These are phyloP conservation scores for Pharus latifolius DNA, from an alignment of 176 grass and related monocot species.

Conservation along the genomic window DNA sequence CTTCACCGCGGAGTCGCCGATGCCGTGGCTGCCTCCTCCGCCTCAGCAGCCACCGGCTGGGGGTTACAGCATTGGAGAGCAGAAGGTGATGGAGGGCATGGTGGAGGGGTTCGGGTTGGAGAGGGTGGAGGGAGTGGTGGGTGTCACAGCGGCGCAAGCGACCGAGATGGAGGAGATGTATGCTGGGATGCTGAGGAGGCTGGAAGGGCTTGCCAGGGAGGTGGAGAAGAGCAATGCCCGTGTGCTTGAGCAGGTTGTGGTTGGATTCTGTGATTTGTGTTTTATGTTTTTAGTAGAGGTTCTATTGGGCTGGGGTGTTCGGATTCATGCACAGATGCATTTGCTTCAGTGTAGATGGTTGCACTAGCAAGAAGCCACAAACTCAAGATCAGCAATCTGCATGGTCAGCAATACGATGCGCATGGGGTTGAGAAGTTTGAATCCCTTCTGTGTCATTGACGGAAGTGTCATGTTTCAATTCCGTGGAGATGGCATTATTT, in stretches of 20 bases:
- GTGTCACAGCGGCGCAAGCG: background rate
- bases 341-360: no score
- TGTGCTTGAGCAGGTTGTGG: slow-evolving; percentile 45
- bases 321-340: no score
- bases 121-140: slow-evolving; percentile 22
- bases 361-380: no score
- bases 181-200: slow-evolving; percentile 42
- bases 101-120: slow-evolving; percentile 28
- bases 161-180: slow-evolving; percentile 47
- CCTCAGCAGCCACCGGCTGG: background rate
- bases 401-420: no score
- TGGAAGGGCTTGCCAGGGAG: slow-evolving; percentile 44
- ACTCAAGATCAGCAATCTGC: no score
- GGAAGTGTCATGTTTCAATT: no score
- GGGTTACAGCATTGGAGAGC: slow-evolving; percentile 10
- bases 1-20: slow-evolving; percentile 33
- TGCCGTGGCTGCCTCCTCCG: slow-evolving; percentile 22
- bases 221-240: slow-evolving; percentile 49
- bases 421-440: no score
- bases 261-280: background rate
- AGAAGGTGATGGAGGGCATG: slow-evolving; percentile 26
- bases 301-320: no score
- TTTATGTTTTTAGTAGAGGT: background rate
- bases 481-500: no score
- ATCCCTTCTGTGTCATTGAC: no score